Base-by-base conservation (phyloP, 441 rosid genomes). In the Pelargonium australe region DNA sequence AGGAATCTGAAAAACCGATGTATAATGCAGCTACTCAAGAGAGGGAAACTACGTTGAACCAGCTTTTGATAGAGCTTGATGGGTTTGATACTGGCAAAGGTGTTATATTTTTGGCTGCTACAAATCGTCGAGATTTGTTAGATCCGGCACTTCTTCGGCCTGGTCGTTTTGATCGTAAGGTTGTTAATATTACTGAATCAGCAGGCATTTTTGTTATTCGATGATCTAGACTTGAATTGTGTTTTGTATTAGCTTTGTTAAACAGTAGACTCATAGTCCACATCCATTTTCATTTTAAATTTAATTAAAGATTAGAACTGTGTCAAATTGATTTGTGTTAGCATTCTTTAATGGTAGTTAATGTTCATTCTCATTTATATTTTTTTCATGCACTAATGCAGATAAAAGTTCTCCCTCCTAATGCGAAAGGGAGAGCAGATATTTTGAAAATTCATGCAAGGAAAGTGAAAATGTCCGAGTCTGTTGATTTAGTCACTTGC, bases 81-180 rank as follows among this genome's bases (percentile, higher is more conserved):
- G 98, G 98, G 63, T 93, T 93, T 81, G 98, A 93, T 78, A 93
- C 97, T 11, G 98, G 98, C 62, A 93, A 93, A 86, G 98, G 98
- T 76, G 98, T 93, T 69, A 93, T 93, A 80, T 93, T 93, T 79
- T 80, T 93, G 82, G 97, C 79, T 82, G 98, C 98, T 73, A 90
- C 98, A 71, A 93, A 90, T 77, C 97, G 97, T 34, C 82, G 92
- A 86, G 96, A 93, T 71, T 78, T 90, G 80, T 78, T 93, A 76
- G 98, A 93, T 79, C 98, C 97, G 69, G 97, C 98, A 64, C 97
- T 93, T 81, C 89, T 93, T 71, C 88, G 97, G 72, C 97, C 97
- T 7, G 98, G 98, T 68, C 94, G 97, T 73, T 93, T 93, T 83
- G 98, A 93, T 82, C 87, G 98, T 69, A 92, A 92, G 98, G 98